These are phyloP conservation scores for Fusarium sublunatum DNA, from an alignment of 2,329 filamentous ascomycete genomes.

Conservation along the genomic window DNA sequence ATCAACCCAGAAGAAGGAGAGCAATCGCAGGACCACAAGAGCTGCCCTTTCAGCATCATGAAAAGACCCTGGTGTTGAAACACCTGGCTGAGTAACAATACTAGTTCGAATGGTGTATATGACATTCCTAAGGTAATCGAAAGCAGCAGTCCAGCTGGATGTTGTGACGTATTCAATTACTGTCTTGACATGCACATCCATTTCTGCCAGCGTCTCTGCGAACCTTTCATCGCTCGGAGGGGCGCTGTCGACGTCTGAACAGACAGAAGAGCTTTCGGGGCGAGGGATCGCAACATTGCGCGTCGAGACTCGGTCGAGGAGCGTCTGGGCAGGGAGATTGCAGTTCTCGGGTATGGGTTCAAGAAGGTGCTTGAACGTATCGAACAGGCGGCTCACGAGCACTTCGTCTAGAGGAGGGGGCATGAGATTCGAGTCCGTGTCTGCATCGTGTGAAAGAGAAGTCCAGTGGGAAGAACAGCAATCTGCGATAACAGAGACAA, in stretches of 20 bases:
- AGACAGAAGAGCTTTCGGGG: constrained; percentile 30
- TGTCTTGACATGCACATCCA: constrained; percentile 66
- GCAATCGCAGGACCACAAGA: constrained; percentile 66
- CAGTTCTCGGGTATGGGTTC: constrained; percentile 69
- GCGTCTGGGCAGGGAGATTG: constrained; percentile 65
- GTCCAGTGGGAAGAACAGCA: constrained; percentile 73
- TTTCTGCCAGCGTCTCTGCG: constrained; percentile 55
- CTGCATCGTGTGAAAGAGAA: constrained; percentile 50
- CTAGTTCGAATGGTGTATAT: constrained; percentile 63
- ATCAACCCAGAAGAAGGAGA: constrained; percentile 74
- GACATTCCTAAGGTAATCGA: constrained; percentile 67
- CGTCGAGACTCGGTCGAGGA: constrained; percentile 64
- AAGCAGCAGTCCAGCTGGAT: constrained; percentile 70
- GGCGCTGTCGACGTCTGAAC: constrained; percentile 31
- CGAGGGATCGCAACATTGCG: constrained; percentile 53
- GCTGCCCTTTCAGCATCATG: constrained; percentile 64
- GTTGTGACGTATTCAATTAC: constrained; percentile 74
- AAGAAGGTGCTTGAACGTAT: constrained; percentile 66
- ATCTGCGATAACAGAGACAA: constrained; percentile 72
- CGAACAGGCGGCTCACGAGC: constrained; percentile 66
- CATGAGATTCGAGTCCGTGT: constrained; percentile 29
- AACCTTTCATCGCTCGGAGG: constrained; percentile 41
- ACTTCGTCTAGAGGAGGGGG: constrained; percentile 60
- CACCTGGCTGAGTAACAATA: constrained; percentile 53
- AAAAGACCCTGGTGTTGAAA: constrained; percentile 51